Conservation (phyloP, 208 protist genomes). For the Leishmania guyanensis region DNA sequence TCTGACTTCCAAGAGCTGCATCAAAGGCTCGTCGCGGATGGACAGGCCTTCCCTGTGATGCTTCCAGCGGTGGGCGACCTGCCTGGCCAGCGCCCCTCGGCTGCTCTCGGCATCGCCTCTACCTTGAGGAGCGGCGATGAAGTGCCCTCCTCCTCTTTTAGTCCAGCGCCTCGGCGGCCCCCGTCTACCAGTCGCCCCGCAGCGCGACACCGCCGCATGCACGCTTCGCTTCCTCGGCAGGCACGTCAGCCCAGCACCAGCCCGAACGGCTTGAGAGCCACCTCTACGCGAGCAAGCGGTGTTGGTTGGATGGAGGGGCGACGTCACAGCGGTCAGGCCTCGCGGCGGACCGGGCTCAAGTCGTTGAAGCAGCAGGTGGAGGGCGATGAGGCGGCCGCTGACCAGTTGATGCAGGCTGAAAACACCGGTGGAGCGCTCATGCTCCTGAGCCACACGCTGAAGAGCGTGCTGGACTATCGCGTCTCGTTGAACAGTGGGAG, state of each 20-base stretch:
- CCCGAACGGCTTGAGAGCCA: neutral
- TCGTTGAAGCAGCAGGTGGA: conserved; percentile 10
- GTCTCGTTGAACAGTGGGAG: too few relatives aligned
- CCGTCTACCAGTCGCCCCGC: neutral
- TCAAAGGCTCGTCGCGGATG: neutral
- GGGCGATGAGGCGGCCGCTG: conserved; percentile 4
- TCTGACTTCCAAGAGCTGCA: neutral
- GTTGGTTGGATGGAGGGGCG: neutral
- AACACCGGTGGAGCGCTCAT: conserved; percentile 13
- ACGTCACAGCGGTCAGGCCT: neutral
- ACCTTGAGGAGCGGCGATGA: neutral
- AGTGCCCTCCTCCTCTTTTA: neutral
- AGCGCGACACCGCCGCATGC: neutral
- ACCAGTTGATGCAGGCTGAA: conserved; percentile 10
- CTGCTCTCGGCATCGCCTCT: neutral
- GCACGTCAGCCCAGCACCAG: neutral
- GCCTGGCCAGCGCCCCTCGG: neutral
- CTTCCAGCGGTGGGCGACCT: neutral
- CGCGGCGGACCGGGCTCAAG: neutral
- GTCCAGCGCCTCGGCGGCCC: neutral
- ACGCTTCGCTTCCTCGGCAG: conserved; percentile 1
- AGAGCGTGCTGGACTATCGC: conserved; percentile 1
- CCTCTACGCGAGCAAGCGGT: neutral
- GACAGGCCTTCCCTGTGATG: neutral
- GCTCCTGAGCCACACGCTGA: conserved; percentile 12